Evolutionary conservation across 805 yeast genomes (phyloP).

Genomic region (Starmerella stellata): DNA sequence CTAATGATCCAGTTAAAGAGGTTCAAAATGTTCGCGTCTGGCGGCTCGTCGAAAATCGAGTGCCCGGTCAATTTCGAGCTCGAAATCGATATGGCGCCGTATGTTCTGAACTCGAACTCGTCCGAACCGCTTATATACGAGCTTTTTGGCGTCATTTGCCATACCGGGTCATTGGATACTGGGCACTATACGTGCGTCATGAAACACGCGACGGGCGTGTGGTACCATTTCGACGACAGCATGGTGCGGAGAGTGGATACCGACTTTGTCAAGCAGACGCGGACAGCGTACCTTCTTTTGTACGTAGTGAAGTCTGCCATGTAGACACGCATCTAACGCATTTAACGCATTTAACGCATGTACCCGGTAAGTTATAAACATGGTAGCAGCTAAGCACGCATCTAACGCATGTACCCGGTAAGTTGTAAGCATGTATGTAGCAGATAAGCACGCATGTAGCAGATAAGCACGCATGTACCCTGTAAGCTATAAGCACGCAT

Average conservation of each 20-base stretch:
- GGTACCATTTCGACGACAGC: constrained; percentile 89
- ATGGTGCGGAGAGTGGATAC: constrained; percentile 48
- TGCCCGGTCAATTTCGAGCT: constrained; percentile 55
- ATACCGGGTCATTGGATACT: constrained; percentile 82
- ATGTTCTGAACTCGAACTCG: constrained; percentile 19
- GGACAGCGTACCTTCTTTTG: constrained; percentile 55
- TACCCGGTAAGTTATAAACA: no score
- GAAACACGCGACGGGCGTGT: constrained; percentile 30
- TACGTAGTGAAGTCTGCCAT: constrained; percentile 20
- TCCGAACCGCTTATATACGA: constrained; percentile 38
- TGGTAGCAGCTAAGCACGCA: no score
- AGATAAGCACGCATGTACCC: no score
- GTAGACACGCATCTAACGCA: no score
- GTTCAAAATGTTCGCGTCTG: constrained; percentile 37
- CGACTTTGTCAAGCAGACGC: constrained; percentile 47
- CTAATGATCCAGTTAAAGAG: constrained; percentile 66
- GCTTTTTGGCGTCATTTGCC: constrained; percentile 71
- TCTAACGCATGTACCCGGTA: no score
- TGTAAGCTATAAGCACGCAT: no score
- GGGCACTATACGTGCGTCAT: constrained; percentile 82
- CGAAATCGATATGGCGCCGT: constrained; percentile 52
- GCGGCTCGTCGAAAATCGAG: constrained; percentile 47
- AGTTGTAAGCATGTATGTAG: no score
- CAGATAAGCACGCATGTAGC: no score
- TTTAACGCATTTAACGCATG: no score